Evolutionary conservation across 1,284 basidiomycete genomes (phyloP).

Genomic region (Ganoderma multipileum): DNA sequence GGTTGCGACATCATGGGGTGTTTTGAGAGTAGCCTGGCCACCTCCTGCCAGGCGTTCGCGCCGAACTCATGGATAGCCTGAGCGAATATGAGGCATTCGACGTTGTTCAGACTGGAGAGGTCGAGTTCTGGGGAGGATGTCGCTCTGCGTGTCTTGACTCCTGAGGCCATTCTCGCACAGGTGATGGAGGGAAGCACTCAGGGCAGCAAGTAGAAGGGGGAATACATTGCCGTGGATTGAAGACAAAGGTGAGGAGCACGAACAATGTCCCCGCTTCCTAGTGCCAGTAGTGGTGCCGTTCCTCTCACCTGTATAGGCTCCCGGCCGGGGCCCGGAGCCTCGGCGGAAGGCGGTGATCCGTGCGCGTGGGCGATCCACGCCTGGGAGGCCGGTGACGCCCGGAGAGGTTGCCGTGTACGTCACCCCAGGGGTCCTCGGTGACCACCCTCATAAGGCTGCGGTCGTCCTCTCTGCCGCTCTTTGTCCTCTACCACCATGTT

Average conservation of each 20-base stretch:
- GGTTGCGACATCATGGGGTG: conserved; percentile 73
- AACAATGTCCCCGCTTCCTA: neutral
- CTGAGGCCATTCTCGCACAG: conserved; percentile 15
- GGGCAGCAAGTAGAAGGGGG: conserved; percentile 4
- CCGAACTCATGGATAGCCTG: conserved; percentile 89
- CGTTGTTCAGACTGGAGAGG: conserved; percentile 46
- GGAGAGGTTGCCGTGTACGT: conserved; percentile 24
- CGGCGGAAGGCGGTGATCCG: conserved; percentile 8
- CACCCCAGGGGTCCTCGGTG: conserved; percentile 27
- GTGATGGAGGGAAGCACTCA: conserved; percentile 6
- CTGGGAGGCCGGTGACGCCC: neutral
- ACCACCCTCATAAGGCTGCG: conserved; percentile 21
- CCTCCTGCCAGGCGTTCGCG: conserved; percentile 71
- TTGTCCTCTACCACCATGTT: conserved; percentile 65
- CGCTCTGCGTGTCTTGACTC: conserved; percentile 18
- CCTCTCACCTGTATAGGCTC: neutral
- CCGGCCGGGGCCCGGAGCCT: neutral
- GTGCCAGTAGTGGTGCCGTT: too few species aligned
- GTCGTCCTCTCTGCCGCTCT: conserved; percentile 28
- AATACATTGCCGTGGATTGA: conserved; percentile 18
- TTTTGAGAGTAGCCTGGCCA: conserved; percentile 70
- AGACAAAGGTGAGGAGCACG: conserved; percentile 10
- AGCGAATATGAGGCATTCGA: conserved; percentile 79
- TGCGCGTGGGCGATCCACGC: conserved; percentile 8
- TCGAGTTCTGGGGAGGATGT: conserved; percentile 29